Conservation (phyloP, 805 yeast species). For the Metschnikowia koreensis region DNA sequence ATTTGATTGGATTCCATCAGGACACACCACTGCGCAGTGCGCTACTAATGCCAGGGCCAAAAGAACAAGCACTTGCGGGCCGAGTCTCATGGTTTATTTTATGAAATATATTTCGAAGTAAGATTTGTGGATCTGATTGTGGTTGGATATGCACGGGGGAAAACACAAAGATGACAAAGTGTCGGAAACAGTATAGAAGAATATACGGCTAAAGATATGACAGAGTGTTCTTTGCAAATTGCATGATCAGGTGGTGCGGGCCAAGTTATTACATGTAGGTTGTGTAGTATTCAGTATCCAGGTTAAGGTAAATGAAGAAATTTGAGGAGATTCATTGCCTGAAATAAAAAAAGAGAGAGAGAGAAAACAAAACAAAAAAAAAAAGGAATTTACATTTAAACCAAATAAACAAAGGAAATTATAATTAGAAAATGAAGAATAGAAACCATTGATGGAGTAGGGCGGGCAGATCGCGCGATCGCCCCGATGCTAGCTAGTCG, state of each 20-base stretch:
- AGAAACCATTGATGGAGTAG: not conserved
- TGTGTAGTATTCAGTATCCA: not conserved
- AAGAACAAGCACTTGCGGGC: slow-evolving; percentile 2
- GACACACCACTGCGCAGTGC: slow-evolving; percentile 34
- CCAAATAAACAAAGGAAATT: not conserved
- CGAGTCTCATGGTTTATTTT: slow-evolving; percentile 3
- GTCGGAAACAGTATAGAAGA: not conserved
- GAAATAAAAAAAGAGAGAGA: not conserved
- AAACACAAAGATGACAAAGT: not conserved
- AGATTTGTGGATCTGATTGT: not conserved
- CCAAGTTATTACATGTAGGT: not conserved
- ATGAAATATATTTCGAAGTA: too few relatives aligned
- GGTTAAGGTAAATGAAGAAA: too few relatives aligned
- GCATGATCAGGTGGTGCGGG: not conserved
- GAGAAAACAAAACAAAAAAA: not conserved
- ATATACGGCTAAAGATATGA: not conserved
- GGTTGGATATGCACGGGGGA: not conserved
- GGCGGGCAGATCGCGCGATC: not conserved
- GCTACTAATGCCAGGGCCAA: slow-evolving; percentile 9
- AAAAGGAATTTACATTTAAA: too few relatives aligned
- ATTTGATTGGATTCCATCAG: slow-evolving; percentile 40
- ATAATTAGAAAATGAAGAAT: not conserved
- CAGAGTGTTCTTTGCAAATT: slow-evolving; percentile 4
- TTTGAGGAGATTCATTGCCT: too few relatives aligned
- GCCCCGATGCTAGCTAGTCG: slow-evolving; percentile 1